A percentile compares a stretch with the other conserved stretches of the same genome.
Conservation (phyloP, 495 filamentous ascomycete genomes). For the Aspergillus indologenus region DNA sequence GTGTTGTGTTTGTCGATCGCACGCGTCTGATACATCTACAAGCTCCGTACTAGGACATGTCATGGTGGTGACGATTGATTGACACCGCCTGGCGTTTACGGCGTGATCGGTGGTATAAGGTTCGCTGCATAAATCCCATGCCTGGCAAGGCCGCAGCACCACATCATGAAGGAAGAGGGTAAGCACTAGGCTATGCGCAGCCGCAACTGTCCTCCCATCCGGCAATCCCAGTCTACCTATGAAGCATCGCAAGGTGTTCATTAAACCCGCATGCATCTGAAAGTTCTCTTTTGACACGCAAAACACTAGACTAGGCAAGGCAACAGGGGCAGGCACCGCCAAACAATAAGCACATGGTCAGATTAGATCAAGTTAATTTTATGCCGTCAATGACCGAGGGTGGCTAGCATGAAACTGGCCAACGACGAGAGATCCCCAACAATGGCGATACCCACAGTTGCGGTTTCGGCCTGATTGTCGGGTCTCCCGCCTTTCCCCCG, state of each 20-base stretch:
- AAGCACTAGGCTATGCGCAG: not conserved
- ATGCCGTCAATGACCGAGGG: conserved; percentile 39
- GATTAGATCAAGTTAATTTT: conserved; percentile 59
- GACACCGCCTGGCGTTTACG: too few relatives aligned
- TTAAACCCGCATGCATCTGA: too few relatives aligned
- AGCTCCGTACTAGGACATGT: not conserved
- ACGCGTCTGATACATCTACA: not conserved
- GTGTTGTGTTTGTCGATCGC: conserved; percentile 11
- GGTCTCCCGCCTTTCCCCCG: conserved; percentile 9
- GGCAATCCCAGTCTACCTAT: not conserved
- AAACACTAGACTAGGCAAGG: not conserved
- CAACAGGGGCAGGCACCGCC: not conserved
- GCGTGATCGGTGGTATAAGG: not conserved
- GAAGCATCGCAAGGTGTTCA: not conserved
- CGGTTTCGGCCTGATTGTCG: conserved; percentile 21
- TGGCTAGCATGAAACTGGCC: conserved; percentile 5
- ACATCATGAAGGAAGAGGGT: not conserved
- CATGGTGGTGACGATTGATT: not conserved
- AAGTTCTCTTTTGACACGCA: not conserved
- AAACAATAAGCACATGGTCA: conserved; percentile 31
- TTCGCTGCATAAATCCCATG: not conserved
- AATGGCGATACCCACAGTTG: conserved; percentile 41
- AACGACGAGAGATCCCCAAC: conserved; percentile 7
- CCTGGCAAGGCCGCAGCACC: conserved; percentile 1
- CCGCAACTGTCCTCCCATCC: not conserved